A percentile compares a stretch with the other conserved stretches of the same genome.
phyloP scores from a whole-genome alignment of 75 land plant genomes.

The Larix kaempferi region DNA sequence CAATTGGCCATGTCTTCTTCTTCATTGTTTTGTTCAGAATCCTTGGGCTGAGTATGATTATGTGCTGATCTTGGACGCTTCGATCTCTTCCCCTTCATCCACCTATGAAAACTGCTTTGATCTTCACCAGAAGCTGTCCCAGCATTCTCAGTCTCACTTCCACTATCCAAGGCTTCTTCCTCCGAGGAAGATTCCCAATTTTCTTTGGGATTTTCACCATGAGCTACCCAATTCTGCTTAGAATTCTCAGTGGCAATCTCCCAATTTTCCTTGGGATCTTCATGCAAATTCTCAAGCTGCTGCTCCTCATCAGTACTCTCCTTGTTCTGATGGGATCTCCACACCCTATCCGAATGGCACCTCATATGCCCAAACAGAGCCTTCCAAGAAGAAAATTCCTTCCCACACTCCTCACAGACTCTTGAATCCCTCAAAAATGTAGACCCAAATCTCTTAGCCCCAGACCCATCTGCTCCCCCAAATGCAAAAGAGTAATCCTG shows the following conservation, averaged over 20 bases:
- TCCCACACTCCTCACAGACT: conserved; percentile 46
- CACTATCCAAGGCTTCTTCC: too few relatives aligned
- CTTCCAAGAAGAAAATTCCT: conserved; percentile 44
- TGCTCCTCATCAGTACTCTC: not conserved
- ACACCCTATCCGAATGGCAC: conserved; percentile 20
- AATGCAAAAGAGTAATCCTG: not conserved
- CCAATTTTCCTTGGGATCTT: not conserved
- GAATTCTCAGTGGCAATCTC: not conserved
- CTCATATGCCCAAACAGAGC: conserved; percentile 64
- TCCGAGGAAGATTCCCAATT: too few relatives aligned
- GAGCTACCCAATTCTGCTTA: too few relatives aligned
- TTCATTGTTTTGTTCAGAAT: conserved; percentile 19
- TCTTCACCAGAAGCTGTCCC: too few relatives aligned
- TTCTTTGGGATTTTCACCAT: too few relatives aligned
- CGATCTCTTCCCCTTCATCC: conserved; percentile 15
- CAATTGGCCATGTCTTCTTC: conserved; percentile 46
- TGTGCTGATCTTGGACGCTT: conserved; percentile 5
- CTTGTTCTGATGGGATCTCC: too few relatives aligned
- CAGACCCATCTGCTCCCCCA: not conserved
- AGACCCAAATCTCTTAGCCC: not conserved
- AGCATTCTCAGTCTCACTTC: too few relatives aligned
- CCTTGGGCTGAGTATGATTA: not conserved
- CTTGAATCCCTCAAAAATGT: not conserved
- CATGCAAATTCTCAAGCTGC: not conserved
- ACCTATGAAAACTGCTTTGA: not conserved